Evolutionary conservation across 2,329 filamentous ascomycete genomes (phyloP), one percentile per base, ranked within the genome.

Genomic region (Sporothrix pseudoabietina): DNA sequence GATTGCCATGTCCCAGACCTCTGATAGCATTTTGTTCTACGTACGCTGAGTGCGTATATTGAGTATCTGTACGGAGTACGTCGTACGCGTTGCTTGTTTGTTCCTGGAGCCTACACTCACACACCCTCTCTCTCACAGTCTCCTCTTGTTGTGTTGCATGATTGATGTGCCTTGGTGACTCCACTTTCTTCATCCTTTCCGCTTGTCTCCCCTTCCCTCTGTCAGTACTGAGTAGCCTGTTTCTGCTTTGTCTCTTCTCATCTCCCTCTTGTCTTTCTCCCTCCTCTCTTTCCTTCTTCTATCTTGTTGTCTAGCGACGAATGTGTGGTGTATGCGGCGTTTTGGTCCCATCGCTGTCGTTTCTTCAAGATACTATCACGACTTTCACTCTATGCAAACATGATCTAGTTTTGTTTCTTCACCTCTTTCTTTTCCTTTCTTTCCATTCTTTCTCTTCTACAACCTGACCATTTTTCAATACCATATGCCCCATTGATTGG

Each of bases 401-500:
- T 71, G 69, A 61, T 72, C 30, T 73, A 68, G 63, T 44, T 41
- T 61, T 22, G 19, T 16, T 69, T 55, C 44, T 26, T 69, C 19
- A 39, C n/a, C 41, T 65, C 35, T 61, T 30, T 71, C 55, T 4
- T 22, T 52, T 63, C 16, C 52, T 73, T 32, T 70, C 32, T 52
- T 54, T 32, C 44, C 39, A 5, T 70, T 63, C 32, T 30, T 78
- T 79, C 78, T 12, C 44, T 71, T 71, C 57, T 9, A n/a, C 66
- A 61, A 10, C 65, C 61, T 71, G 26, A 10, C 71, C 26, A 22
- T 55, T 69, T 8, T 59, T 54, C 68, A 52, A 66, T 73, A 66
- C 78, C 73, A 75, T 76, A 76, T 75, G 75, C 77, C 82, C 84
- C 84, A 85, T 85, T 85, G 84, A 86, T 76, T 86, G 84, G 84